phyloP scores from a whole-genome alignment of 2,329 filamentous ascomycete genomes.

The Aspergillus fumigatiaffinis region DNA sequence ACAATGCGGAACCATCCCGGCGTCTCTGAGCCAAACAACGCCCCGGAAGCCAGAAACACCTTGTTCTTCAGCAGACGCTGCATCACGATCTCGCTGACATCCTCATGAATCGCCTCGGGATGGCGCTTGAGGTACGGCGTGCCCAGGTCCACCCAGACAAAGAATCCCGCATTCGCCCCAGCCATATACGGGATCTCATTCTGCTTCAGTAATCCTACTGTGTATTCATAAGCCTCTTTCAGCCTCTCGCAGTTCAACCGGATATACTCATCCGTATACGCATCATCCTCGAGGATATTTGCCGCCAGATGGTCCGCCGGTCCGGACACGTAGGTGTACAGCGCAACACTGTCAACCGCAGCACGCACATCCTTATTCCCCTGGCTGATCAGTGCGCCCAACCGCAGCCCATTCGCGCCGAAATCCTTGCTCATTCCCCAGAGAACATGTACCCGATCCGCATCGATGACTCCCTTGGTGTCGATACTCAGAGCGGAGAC shows the following conservation, averaged over 20 bases:
- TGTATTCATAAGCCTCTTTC: conserved; percentile 38
- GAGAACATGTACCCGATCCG: conserved; percentile 49
- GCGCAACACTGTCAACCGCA: conserved; percentile 37
- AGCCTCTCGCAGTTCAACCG: conserved; percentile 42
- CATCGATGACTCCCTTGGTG: conserved; percentile 44
- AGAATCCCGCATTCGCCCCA: conserved; percentile 55
- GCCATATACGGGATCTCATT: conserved; percentile 46
- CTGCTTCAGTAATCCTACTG: conserved; percentile 34
- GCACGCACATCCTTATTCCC: conserved; percentile 38
- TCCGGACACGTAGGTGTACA: conserved; percentile 48
- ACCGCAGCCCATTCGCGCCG: conserved; percentile 53
- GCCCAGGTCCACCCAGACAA: conserved; percentile 52
- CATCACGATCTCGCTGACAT: conserved; percentile 26
- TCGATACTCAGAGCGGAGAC: conserved; percentile 47
- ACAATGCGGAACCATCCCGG: conserved; percentile 44
- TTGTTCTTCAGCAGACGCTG: conserved; percentile 34
- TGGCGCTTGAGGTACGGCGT: conserved; percentile 25
- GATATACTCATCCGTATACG: conserved; percentile 45
- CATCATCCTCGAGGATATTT: conserved; percentile 43
- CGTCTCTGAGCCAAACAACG: conserved; percentile 35
- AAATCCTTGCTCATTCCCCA: conserved; percentile 51
- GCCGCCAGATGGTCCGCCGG: conserved; percentile 37
- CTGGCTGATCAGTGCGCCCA: conserved; percentile 51
- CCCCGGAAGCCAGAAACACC: conserved; percentile 35
- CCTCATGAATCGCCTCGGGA: conserved; percentile 3